Conservation (phyloP, 805 yeast genomes). For the Myxozyma geophila region DNA sequence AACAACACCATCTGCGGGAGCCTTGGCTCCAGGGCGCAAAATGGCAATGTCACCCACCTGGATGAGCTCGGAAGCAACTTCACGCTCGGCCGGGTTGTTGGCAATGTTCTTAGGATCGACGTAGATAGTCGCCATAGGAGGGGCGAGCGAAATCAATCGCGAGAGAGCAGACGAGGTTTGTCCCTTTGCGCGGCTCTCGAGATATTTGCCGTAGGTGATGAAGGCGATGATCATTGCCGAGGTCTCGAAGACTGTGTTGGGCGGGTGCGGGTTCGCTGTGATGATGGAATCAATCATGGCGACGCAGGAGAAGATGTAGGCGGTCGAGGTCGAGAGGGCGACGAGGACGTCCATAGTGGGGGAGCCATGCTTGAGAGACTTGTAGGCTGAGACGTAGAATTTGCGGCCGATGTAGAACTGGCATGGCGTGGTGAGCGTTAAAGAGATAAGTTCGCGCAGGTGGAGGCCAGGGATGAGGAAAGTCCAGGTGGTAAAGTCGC, state of each 20-base stretch:
- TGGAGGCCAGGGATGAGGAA: constrained; percentile 63
- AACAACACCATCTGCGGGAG: constrained; percentile 91
- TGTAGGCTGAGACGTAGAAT: constrained; percentile 68
- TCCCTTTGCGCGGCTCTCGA: constrained; percentile 91
- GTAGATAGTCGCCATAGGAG: constrained; percentile 71
- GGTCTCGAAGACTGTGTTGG: constrained; percentile 76
- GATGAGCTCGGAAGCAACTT: constrained; percentile 73
- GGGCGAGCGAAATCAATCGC: constrained; percentile 76
- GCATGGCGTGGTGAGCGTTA: constrained; percentile 61
- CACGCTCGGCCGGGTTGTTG: constrained; percentile 47
- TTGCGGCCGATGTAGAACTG: constrained; percentile 69
- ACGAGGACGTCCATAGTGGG: constrained; percentile 94
- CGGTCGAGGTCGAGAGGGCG: constrained; percentile 76
- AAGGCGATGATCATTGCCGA: constrained; percentile 81
- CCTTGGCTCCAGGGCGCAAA: constrained; percentile 80
- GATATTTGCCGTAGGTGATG: constrained; percentile 86
- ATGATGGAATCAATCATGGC: constrained; percentile 55
- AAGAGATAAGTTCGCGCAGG: constrained; percentile 64
- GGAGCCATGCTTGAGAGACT: constrained; percentile 67
- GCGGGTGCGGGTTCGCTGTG: constrained; percentile 51
- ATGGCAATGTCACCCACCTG: constrained; percentile 78
- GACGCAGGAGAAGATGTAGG: constrained; percentile 72
- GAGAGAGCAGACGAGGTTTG: constrained; percentile 90
- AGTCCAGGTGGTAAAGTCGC: constrained; percentile 40
- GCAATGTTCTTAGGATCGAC: constrained; percentile 41